phyloP scores from a whole-genome alignment of 1,139 yeast species.

The Pichia sp. region DNA sequence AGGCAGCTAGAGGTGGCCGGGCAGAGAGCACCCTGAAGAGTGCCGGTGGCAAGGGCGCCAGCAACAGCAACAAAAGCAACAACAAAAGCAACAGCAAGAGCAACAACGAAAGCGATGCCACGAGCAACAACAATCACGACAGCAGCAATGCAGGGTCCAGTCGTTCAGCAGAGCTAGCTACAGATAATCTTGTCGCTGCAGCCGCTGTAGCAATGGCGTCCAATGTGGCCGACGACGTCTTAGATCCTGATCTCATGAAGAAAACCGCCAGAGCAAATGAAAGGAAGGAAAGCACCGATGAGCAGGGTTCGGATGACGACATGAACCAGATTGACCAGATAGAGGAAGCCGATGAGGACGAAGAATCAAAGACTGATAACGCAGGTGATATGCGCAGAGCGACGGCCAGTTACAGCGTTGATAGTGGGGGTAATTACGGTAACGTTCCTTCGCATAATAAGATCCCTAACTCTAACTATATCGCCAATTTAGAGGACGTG shows the following conservation, averaged over 20 bases:
- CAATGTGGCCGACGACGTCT: too few species aligned
- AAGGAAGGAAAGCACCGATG: not conserved
- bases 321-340: conserved; percentile 1
- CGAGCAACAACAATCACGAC: too few species aligned
- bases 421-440: too few species aligned
- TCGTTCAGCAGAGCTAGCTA: too few species aligned
- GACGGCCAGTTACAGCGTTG: too few species aligned
- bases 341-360: conserved; percentile 4
- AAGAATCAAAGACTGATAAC: not conserved
- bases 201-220: too few species aligned
- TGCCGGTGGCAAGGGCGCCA: not conserved
- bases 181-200: too few species aligned
- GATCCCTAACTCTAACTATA: not conserved
- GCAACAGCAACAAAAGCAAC: not conserved
- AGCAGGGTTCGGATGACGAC: not conserved
- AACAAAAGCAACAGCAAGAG: conserved; percentile 2
- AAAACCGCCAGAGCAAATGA: conserved; percentile 1
- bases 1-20: too few species aligned
- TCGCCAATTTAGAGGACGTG: conserved; percentile 1
- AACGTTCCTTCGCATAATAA: too few species aligned
- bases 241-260: conserved; percentile 4
- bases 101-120: not conserved
- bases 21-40: not conserved
- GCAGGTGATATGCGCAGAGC: too few species aligned
- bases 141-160: too few species aligned